A percentile compares a stretch with the other conserved stretches of the same genome.
Conservation (phyloP, 1,284 basidiomycete genomes). For the Crepidotus sp. region DNA sequence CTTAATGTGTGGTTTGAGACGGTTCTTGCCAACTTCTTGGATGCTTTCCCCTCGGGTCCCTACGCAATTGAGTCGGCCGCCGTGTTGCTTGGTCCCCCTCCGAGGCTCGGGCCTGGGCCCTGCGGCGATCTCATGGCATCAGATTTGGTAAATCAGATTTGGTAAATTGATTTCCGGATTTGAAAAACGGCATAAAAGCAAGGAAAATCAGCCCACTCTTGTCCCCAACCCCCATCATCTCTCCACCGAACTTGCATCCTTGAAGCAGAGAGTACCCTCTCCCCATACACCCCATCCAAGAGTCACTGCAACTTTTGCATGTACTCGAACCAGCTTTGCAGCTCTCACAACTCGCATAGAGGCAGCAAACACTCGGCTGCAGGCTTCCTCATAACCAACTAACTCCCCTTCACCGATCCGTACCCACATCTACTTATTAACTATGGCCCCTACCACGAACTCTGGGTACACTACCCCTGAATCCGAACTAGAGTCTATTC, state of each 20-base stretch:
- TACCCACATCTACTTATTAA: constrained; percentile 20
- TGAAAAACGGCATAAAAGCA: background rate
- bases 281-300: background rate
- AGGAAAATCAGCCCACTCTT: background rate
- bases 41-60: too few species aligned
- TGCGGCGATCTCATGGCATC: too few species aligned
- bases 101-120: too few species aligned
- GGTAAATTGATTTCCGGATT: background rate
- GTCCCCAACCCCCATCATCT: background rate
- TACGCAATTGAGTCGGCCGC: too few species aligned
- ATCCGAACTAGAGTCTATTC: constrained; percentile 53
- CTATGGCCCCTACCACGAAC: constrained; percentile 47
- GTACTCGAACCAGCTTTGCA: constrained; percentile 82
- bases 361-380: constrained; percentile 65
- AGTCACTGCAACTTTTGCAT: constrained; percentile 41
- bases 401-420: constrained; percentile 25
- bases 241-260: constrained; percentile 1
- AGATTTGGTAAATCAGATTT: background rate
- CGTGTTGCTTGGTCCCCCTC: too few species aligned
- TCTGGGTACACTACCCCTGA: constrained; percentile 62
- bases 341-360: constrained; percentile 70
- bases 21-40: too few species aligned
- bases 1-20: constrained; percentile 1
- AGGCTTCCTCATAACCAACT: constrained; percentile 48
- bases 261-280: background rate